Evolutionary conservation across 2,329 filamentous ascomycete species (phyloP).

Genomic region (Cladosporium sp.): DNA sequence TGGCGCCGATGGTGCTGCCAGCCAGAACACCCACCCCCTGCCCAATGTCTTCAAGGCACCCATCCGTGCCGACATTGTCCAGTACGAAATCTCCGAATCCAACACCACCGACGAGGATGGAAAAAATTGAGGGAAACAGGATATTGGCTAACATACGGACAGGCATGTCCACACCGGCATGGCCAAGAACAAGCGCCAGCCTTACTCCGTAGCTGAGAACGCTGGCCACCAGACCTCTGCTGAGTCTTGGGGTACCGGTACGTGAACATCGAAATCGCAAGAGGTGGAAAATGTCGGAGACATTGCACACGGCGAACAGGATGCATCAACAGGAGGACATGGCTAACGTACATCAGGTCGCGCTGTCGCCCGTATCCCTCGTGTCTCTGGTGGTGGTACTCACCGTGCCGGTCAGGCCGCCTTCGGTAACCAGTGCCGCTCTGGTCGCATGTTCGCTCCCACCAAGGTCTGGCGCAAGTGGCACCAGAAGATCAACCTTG

Average conservation of each 20-base stretch:
- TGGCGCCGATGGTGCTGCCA: conserved; percentile 90
- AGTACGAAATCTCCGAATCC: conserved; percentile 55
- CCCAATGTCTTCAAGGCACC: conserved; percentile 95
- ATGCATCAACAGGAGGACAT: conserved; percentile 15
- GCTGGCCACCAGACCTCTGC: conserved; percentile 99
- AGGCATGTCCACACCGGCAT: conserved; percentile 90
- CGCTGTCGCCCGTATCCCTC: conserved; percentile 99
- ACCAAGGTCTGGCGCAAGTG: conserved; percentile 99
- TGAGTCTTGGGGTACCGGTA: conserved; percentile 99
- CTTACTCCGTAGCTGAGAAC: conserved; percentile 99
- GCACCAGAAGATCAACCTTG: conserved; percentile 99
- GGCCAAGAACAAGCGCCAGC: conserved; percentile 99
- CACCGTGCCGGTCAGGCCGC: conserved; percentile 99
- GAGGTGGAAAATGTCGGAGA: conserved; percentile 8
- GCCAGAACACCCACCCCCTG: conserved; percentile 83
- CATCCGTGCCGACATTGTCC: conserved; percentile 98
- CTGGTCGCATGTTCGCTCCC: conserved; percentile 99
- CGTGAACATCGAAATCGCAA: conserved; percentile 21
- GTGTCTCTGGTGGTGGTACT: conserved; percentile 99
- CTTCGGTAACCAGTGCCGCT: conserved; percentile 99
- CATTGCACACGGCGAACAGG: background rate
- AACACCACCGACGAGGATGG: background rate
- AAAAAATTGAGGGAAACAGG: conserved; percentile 1
- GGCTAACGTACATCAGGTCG: conserved; percentile 60
- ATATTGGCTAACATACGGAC: conserved; percentile 29